A percentile compares a stretch with the other conserved stretches of the same genome.
phyloP scores from a whole-genome alignment of 2,329 filamentous ascomycete species.

The Boeremia exigua region DNA sequence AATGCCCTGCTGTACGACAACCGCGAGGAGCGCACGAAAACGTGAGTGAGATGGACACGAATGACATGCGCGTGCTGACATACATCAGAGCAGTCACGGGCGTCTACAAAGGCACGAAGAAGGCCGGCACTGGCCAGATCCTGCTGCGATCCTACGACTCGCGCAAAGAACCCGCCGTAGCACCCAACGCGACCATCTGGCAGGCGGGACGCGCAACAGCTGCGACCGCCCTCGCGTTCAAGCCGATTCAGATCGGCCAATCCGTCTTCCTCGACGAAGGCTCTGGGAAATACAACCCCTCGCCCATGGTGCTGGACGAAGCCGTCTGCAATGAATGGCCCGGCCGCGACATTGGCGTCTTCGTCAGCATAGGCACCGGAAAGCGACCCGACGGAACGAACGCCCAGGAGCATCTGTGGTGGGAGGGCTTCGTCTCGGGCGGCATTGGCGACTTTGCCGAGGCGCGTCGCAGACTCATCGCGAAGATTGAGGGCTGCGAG shows the following conservation, averaged over 20 bases:
- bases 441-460: conserved; percentile 88
- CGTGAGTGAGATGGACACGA: conserved; percentile 63
- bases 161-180: conserved; percentile 84
- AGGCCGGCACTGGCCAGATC: conserved; percentile 67
- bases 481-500: conserved; percentile 96
- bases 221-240: conserved; percentile 91
- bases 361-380: conserved; percentile 93
- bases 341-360: conserved; percentile 87
- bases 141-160: conserved; percentile 95
- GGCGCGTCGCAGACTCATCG: conserved; percentile 79
- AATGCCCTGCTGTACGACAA: conserved; percentile 88
- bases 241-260: conserved; percentile 92
- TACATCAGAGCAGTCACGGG: conserved; percentile 79
- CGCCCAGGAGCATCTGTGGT: conserved; percentile 77
- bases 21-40: conserved; percentile 85
- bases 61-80: conserved; percentile 20
- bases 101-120: conserved; percentile 81
- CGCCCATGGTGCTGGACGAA: conserved; percentile 85
- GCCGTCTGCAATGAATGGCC: conserved; percentile 94
- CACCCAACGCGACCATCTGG: conserved; percentile 96
- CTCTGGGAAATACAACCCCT: conserved; percentile 87
- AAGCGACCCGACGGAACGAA: conserved; percentile 78
- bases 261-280: conserved; percentile 95
- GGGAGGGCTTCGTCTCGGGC: conserved; percentile 79
- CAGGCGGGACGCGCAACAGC: conserved; percentile 94